Evolutionary conservation across 2,329 filamentous ascomycete species (phyloP), one percentile per base, ranked within the genome.

Genomic region (Penicillium verrucosum): DNA sequence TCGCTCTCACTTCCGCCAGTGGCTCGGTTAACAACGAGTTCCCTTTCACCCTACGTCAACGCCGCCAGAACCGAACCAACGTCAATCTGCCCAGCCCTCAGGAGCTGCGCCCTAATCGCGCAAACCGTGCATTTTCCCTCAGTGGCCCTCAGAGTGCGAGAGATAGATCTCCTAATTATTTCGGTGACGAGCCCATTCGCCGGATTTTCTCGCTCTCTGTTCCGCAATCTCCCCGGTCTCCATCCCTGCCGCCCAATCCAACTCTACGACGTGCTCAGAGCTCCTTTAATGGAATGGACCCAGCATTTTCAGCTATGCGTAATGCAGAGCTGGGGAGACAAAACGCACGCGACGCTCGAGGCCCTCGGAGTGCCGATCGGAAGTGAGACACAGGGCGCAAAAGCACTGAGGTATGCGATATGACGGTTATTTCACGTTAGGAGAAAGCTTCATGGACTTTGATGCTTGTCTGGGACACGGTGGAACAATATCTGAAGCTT

Each of bases 1-100:
- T 52, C 4, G 43, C 49, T 16, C 32, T 62, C 16, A 59, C 62
- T 2, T 62, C 61, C 1, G 56, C 42, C n/a, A 54, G 51, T 36
- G 51, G 44, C 9, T 59, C 59, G 8, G 25, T 57, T 21, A 27
- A 9, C 14, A 53, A 54, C 8, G 61, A 55, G 2, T 45, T 51
- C 16, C 8, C 27, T 52, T 5, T 30, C 12, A 9, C 5, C 11
- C 16, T 18, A 14, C 55, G 56, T n/a, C 10, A 6, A 5, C 56
- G 58, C 12, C 58, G 54, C 21, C 53, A 54, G 4, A 52, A 51
- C 25, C 23, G 29, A 46, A 0, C 14, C 10, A 47, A 60, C 7
- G 11, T 42, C n/a, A 9, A 11, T 12, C n/a, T 25, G 1, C 29
- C 44, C 3, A 12, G 5, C 25, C 9, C 23, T 8, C 30, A 14